Conservation (phyloP, 441 rosid genomes). For the California macrophylla region DNA sequence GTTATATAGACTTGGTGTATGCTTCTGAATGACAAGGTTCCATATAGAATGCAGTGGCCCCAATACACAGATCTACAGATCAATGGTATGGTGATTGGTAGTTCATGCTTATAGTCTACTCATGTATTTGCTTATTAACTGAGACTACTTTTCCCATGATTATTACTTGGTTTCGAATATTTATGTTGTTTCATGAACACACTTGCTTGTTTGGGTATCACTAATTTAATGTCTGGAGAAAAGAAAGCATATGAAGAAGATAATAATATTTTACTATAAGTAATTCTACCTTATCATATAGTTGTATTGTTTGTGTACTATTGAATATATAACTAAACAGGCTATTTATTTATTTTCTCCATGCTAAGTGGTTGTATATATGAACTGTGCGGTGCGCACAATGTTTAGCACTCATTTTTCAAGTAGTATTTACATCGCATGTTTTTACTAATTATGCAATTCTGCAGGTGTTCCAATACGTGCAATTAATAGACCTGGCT, state of each 20-base stretch:
- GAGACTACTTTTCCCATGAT: neutral
- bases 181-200: neutral
- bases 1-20: slow-evolving; percentile 1
- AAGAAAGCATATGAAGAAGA: neutral
- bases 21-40: slow-evolving; percentile 95
- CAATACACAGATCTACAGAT: slow-evolving; percentile 79
- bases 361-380: neutral
- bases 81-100: slow-evolving; percentile 58
- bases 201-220: neutral
- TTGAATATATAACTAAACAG: neutral
- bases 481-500: slow-evolving; percentile 75
- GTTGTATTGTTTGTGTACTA: neutral
- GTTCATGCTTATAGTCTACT: neutral
- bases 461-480: slow-evolving; percentile 53
- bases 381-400: neutral
- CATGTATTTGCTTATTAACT: neutral
- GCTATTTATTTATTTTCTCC: neutral
- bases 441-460: slow-evolving; percentile 8
- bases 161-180: neutral
- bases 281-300: neutral
- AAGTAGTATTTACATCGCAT: neutral
- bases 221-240: neutral
- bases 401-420: neutral
- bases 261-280: neutral
- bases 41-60: slow-evolving; percentile 99